phyloP scores from a whole-genome alignment of 2,329 filamentous ascomycete genomes.

The Curvularia spicifera region DNA sequence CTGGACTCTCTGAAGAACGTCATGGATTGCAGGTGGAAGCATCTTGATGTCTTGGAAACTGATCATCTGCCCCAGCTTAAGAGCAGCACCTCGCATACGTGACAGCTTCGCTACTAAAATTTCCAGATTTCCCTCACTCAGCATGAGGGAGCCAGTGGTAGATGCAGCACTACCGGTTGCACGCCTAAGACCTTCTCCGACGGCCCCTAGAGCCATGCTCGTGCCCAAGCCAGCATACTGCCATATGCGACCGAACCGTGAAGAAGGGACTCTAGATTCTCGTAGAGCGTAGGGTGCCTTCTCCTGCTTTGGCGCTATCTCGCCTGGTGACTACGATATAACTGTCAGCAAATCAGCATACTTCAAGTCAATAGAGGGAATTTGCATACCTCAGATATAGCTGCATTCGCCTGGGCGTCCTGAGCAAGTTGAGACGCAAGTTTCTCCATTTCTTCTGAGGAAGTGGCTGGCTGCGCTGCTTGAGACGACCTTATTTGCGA shows the following conservation, averaged over 20 bases:
- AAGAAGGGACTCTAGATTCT: constrained; percentile 89
- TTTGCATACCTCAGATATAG: constrained; percentile 38
- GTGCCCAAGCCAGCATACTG: constrained; percentile 93
- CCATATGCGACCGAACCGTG: constrained; percentile 85
- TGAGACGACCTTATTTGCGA: constrained; percentile 18
- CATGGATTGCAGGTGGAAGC: constrained; percentile 83
- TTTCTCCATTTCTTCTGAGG: constrained; percentile 51
- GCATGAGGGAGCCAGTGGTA: constrained; percentile 74
- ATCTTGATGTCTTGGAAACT: constrained; percentile 98
- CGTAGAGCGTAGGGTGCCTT: constrained; percentile 70
- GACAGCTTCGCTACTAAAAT: constrained; percentile 90
- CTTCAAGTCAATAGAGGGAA: constrained; percentile 9
- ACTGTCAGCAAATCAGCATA: constrained; percentile 58
- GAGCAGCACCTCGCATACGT: constrained; percentile 93
- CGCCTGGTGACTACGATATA: constrained; percentile 40
- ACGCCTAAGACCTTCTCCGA: constrained; percentile 82
- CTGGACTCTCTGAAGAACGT: constrained; percentile 91
- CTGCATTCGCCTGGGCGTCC: constrained; percentile 46
- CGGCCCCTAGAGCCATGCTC: constrained; percentile 92
- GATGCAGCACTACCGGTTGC: constrained; percentile 70
- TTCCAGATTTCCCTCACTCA: constrained; percentile 91
- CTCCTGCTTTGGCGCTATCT: constrained; percentile 35
- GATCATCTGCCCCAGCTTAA: constrained; percentile 97
- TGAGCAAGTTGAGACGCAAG: constrained; percentile 57
- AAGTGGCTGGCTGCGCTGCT: constrained; percentile 21